A percentile compares a stretch with the other conserved stretches of the same genome.
phyloP scores from a whole-genome alignment of 441 rosid genomes.

The Populus hybrid region DNA sequence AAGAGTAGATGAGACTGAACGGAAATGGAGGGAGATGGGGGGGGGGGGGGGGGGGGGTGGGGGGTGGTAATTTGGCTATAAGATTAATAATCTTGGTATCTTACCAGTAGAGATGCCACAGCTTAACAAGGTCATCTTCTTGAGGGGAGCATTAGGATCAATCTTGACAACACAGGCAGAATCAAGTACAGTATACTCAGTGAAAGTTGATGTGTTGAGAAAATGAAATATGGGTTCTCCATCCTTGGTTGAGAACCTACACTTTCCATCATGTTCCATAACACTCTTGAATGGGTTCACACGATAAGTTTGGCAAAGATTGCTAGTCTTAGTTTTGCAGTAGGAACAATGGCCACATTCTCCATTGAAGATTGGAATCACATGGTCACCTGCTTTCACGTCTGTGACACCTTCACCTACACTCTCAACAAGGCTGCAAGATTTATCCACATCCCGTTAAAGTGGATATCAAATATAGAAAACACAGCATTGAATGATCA shows the following conservation, averaged over 20 bases:
- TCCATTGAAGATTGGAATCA: conserved; percentile 44
- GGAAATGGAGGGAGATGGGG: too few relatives aligned
- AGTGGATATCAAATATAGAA: neutral
- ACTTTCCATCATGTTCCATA: conserved; percentile 37
- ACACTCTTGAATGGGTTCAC: conserved; percentile 33
- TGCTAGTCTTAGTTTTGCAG: conserved; percentile 29
- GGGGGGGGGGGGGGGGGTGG: too few relatives aligned
- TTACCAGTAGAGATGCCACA: conserved; percentile 50
- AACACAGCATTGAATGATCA: neutral
- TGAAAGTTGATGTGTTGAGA: conserved; percentile 49
- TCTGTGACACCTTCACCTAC: conserved; percentile 40
- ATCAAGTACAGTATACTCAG: conserved; percentile 45
- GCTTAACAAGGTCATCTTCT: conserved; percentile 41
- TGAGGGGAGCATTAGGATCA: conserved; percentile 28
- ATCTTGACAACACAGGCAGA: conserved; percentile 41
- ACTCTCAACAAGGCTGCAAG: conserved; percentile 39
- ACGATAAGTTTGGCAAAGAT: conserved; percentile 31
- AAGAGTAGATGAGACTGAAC: too few relatives aligned
- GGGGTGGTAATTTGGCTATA: too few relatives aligned
- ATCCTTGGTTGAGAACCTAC: conserved; percentile 36
- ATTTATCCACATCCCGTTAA: neutral
- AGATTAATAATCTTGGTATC: neutral
- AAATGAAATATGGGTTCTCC: conserved; percentile 40
- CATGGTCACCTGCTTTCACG: conserved; percentile 40
- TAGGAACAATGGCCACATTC: conserved; percentile 39